These are phyloP conservation scores for Coemansia sp. DNA, from an alignment of 192 early-diverging fungal species.

Conservation along the genomic window DNA sequence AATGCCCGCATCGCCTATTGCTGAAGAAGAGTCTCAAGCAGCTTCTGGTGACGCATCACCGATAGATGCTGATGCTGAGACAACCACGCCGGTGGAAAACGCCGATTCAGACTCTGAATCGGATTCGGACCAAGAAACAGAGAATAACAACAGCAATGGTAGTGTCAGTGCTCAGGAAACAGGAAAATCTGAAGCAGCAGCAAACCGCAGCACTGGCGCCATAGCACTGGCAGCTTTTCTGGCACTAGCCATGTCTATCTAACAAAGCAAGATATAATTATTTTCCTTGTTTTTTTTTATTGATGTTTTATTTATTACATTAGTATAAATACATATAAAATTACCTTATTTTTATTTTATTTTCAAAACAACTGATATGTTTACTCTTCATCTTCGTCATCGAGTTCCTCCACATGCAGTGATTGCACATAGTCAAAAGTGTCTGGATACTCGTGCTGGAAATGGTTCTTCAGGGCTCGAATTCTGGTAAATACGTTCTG, in stretches of 20 bases:
- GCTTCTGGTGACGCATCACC: background rate
- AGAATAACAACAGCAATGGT: background rate
- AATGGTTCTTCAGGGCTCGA: slow-evolving; percentile 32
- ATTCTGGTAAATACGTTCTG: slow-evolving; percentile 45
- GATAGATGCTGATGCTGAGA: slow-evolving; percentile 1
- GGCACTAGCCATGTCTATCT: background rate
- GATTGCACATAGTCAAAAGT: slow-evolving; percentile 48
- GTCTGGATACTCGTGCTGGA: slow-evolving; percentile 32
- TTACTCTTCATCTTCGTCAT: slow-evolving; percentile 24
- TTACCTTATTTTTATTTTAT: no score
- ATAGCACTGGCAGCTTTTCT: background rate
- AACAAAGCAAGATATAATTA: background rate
- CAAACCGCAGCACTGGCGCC: background rate
- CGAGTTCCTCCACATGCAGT: slow-evolving; percentile 42
- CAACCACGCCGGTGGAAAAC: background rate
- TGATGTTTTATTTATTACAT: no score
- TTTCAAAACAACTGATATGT: background rate
- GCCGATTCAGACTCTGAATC: slow-evolving; percentile 26
- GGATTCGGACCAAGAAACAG: slow-evolving; percentile 24
- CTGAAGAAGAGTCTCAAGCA: background rate
- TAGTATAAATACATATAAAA: background rate
- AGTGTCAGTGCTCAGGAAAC: background rate
- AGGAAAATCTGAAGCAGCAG: background rate
- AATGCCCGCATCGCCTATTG: no score
- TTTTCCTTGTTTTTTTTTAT: no score